Evolutionary conservation across 2,329 filamentous ascomycete genomes (phyloP), one percentile per base, ranked within the genome.

Genomic region (Claviceps digitariae): DNA sequence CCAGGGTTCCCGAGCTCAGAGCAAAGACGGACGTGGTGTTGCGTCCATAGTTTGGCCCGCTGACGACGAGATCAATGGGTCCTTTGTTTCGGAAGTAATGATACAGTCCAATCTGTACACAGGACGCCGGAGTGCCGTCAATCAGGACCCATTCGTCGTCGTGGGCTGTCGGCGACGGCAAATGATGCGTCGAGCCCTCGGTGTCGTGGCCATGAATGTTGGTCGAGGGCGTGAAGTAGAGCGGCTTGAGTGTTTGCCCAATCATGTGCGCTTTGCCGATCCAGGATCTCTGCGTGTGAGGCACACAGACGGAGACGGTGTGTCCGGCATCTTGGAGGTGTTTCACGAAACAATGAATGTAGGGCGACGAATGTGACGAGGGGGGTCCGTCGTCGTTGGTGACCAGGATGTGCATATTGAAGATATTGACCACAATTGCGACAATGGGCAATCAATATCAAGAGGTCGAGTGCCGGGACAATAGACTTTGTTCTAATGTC

Each of bases 211-310:
- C 68, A 56, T 73, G 67, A 29, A 69, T 64, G 17, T 66, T 65
- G 40, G 65, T 56, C n/a, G 66, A 74, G 15, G 79, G 79, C 1
- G 85, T 85, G 73, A 90, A 95, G 73, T 95, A 95, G 29, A 81
- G 77, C 9, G 90, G 90, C 66, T 84, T 88, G 57, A 95, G 80
- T 10, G 87, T 86, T 67, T 91, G 85, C 54, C 90, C 90, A 62
- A 97, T 90, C 64, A 97, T 87, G 69, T 97, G 93, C 2, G 93
- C 93, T 74, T 98, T 98, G 62, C 90, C 90, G 63, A 98, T 97
- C 93, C 93, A 98, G 54, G 90, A 95, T 57, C 91, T 83, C 71
- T 98, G 93, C 7, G 84, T 84, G 67, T 96, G 82, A 1, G 93
- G 93, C 15, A 98, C 80, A 58, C 93, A 86, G 50, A 98, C 90